Conservation (phyloP, 208 protist species). For the Wallacemonas sp. region DNA sequence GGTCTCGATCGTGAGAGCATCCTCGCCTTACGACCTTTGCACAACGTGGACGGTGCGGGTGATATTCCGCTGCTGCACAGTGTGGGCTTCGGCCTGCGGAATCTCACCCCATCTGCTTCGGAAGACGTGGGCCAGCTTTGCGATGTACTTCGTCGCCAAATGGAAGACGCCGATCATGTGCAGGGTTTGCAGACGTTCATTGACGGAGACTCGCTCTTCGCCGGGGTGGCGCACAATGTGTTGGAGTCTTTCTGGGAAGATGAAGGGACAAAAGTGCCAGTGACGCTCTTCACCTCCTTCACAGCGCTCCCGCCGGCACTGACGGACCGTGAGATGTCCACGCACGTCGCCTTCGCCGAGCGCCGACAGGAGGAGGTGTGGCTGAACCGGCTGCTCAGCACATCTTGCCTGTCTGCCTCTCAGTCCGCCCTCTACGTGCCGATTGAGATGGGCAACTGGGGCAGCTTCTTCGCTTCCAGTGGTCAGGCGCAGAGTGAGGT, state of each 20-base stretch:
- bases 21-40: slow-evolving; percentile 52
- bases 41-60: slow-evolving; percentile 35
- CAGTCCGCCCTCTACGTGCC: slow-evolving; percentile 66
- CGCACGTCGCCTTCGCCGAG: slow-evolving; percentile 47
- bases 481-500: background rate
- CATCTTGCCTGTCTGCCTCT: slow-evolving; percentile 49
- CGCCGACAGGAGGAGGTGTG: slow-evolving; percentile 53
- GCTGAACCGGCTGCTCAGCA: slow-evolving; percentile 74
- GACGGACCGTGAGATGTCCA: slow-evolving; percentile 19
- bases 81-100: slow-evolving; percentile 65
- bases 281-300: slow-evolving; percentile 49
- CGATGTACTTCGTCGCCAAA: slow-evolving; percentile 52
- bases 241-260: slow-evolving; percentile 74
- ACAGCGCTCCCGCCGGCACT: slow-evolving; percentile 40
- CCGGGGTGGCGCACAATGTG: slow-evolving; percentile 62
- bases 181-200: slow-evolving; percentile 80
- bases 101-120: slow-evolving; percentile 22
- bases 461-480: slow-evolving; percentile 36
- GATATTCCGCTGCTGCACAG: slow-evolving; percentile 71
- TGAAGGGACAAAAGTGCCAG: slow-evolving; percentile 54
- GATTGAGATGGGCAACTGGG: slow-evolving; percentile 60
- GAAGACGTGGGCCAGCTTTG: slow-evolving; percentile 27
- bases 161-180: slow-evolving; percentile 63
- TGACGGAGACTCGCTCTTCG: slow-evolving; percentile 78
- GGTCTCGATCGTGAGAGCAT: slow-evolving; percentile 51